Base-by-base conservation (phyloP, 1,139 yeast genomes). In the Hemisphaericaspora xylanilytica region DNA sequence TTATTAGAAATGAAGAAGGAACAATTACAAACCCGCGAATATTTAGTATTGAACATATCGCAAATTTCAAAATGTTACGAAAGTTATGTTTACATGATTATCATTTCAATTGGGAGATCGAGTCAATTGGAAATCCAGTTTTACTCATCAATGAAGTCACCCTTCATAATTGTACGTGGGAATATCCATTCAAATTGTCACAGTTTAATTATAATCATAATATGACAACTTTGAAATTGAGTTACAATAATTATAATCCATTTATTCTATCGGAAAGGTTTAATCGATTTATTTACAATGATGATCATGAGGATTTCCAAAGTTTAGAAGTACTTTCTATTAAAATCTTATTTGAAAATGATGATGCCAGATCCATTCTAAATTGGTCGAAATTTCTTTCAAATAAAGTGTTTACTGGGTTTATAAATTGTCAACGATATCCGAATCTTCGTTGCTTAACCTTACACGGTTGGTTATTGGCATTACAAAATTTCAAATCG, bases 111-210 rank as follows among this genome's bases (percentile, higher is more conserved):
- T 67, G 66, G 68, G 63, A 52, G 9, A 48, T 33, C 6, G 27
- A 24, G 8, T 17, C 24, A 4, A 25, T 27, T 14, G 30, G 16
- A 11, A 35, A 24, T 14, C 48, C 47, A 1, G 45, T 41, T 1
- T 43, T 38, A 32, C 32, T 27, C 29, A 33, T 35, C 36, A 38
- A 45, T 9, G 42, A 41, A 10, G 28, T 70, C 12, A 32, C 47
- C 3, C 49, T 71, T 5, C 43, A 49, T 8, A 61, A 70, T 46
- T 71, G 76, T 50, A 59, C 69, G 1, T 71, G 76, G 76, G 73
- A 65, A 37, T 70, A 66, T 36, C 76, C 76, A 1, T 71, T 70
- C 42, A 49, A 59, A 8, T 46, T 67, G 10, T 46, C 58, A 3
- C 61, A 58, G 35, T 70, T 71, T 49, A 68, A 68, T 40, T 44